These are phyloP conservation scores for Helminthosporium solani DNA, from an alignment of 2,329 filamentous ascomycete species.

Conservation along the genomic window DNA sequence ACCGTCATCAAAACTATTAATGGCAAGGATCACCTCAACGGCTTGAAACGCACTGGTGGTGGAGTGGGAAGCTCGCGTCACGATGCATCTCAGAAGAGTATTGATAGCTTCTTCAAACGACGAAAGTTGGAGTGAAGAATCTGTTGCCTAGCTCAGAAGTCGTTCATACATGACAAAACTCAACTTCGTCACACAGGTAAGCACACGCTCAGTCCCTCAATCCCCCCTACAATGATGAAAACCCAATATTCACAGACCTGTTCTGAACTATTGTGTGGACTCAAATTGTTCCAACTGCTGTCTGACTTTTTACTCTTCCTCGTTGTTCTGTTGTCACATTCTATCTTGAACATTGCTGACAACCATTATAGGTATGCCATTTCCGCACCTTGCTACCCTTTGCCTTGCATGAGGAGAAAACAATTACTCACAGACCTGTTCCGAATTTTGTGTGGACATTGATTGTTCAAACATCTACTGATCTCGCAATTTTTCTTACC, in stretches of 20 bases:
- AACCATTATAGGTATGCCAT: neutral
- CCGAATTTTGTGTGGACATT: neutral
- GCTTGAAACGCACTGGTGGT: slow-evolving; percentile 75
- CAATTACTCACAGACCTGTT: neutral
- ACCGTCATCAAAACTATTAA: slow-evolving; percentile 65
- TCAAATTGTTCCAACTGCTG: slow-evolving; percentile 77
- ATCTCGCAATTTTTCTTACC: neutral
- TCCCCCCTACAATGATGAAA: slow-evolving; percentile 53
- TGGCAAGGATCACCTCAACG: slow-evolving; percentile 67
- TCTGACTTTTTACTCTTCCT: slow-evolving; percentile 56
- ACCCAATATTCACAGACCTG: slow-evolving; percentile 76
- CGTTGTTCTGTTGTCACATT: neutral
- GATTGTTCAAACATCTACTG: neutral
- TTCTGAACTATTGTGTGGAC: slow-evolving; percentile 74
- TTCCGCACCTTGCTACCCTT: neutral
- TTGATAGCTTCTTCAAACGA: slow-evolving; percentile 76
- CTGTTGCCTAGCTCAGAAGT: no score
- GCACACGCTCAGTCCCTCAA: slow-evolving; percentile 13
- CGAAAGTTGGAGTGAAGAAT: slow-evolving; percentile 19
- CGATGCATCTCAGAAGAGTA: slow-evolving; percentile 72
- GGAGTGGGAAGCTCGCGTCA: slow-evolving; percentile 78
- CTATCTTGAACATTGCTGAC: neutral
- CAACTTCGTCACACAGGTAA: slow-evolving; percentile 19
- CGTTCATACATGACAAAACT: neutral
- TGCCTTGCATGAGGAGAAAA: neutral